Evolutionary conservation across 2,329 filamentous ascomycete genomes (phyloP).

Genomic region (Gaeumannomyces sp.): DNA sequence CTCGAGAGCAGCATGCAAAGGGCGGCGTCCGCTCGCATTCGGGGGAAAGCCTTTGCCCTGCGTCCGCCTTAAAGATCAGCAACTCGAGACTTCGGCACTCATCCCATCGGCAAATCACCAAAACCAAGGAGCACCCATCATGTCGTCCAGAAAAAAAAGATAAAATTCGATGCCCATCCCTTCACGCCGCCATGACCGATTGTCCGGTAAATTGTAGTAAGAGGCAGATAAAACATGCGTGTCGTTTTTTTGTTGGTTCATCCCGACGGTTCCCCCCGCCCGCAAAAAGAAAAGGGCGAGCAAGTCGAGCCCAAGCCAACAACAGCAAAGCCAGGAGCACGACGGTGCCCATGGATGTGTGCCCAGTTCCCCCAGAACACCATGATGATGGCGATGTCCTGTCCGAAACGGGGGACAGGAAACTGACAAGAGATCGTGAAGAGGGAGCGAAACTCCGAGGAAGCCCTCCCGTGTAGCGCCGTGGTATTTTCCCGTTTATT

Average conservation of each 20-base stretch:
- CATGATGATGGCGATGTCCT: conserved; percentile 7
- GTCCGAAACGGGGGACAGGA: conserved; percentile 7
- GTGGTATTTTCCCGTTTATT: conserved; percentile 48
- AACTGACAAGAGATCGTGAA: conserved; percentile 3
- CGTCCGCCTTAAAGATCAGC: too few species aligned
- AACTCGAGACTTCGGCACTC: too few species aligned
- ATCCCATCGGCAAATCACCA: background rate
- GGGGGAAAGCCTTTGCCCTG: too few species aligned
- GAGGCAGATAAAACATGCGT: conserved; percentile 7
- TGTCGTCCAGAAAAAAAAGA: conserved; percentile 15
- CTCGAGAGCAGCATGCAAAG: too few species aligned
- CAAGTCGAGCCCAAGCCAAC: conserved; percentile 8
- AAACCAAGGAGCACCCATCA: conserved; percentile 15
- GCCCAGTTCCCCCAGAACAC: conserved; percentile 4
- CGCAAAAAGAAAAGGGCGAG: background rate
- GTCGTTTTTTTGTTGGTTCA: conserved; percentile 7
- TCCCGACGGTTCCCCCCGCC: background rate
- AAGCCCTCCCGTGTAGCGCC: conserved; percentile 10
- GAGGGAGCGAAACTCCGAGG: conserved; percentile 21
- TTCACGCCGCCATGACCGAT: conserved; percentile 24
- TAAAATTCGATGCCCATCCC: conserved; percentile 28
- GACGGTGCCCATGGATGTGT: conserved; percentile 6
- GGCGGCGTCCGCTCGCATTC: too few species aligned
- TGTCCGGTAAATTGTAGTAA: conserved; percentile 14
- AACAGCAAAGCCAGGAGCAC: conserved; percentile 5